Evolutionary conservation across 495 filamentous ascomycete species (phyloP).

Genomic region (Usnea hakonensis): DNA sequence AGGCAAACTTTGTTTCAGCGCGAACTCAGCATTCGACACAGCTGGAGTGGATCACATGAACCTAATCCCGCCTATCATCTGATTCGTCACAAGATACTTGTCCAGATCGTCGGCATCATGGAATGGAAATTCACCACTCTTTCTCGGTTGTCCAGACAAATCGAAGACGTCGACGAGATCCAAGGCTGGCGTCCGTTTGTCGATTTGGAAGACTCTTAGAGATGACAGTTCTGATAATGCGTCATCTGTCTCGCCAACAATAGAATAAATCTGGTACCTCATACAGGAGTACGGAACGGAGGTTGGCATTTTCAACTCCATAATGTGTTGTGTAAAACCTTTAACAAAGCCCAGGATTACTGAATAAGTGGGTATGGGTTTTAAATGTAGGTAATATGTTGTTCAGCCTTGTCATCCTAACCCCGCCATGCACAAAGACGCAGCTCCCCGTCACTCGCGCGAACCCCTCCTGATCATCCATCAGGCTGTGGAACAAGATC

Average conservation of each 20-base stretch:
- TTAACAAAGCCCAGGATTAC: not conserved
- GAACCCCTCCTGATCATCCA: not conserved
- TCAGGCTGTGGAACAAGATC: not conserved
- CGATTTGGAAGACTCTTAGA: slow-evolving; percentile 1
- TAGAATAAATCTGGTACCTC: not conserved
- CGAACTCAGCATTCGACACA: too few relatives aligned
- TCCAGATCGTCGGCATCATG: not conserved
- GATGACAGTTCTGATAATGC: not conserved
- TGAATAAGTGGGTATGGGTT: not conserved
- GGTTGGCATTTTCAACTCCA: not conserved
- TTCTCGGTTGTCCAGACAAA: not conserved
- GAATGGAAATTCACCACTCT: not conserved
- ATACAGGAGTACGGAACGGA: not conserved
- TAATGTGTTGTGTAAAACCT: too few relatives aligned
- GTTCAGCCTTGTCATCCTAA: not conserved
- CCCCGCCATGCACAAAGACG: not conserved
- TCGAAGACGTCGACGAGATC: not conserved
- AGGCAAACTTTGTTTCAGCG: too few relatives aligned
- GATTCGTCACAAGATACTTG: not conserved
- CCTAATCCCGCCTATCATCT: not conserved
- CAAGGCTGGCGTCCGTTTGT: not conserved
- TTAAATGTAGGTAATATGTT: not conserved
- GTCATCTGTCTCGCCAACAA: not conserved
- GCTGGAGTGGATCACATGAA: too few relatives aligned
- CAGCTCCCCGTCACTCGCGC: not conserved